Percentiles rank a stretch among this genome's conserved stretches.
phyloP scores from a whole-genome alignment of 768 basidiomycete species.

The Mycena sanguinolenta region DNA sequence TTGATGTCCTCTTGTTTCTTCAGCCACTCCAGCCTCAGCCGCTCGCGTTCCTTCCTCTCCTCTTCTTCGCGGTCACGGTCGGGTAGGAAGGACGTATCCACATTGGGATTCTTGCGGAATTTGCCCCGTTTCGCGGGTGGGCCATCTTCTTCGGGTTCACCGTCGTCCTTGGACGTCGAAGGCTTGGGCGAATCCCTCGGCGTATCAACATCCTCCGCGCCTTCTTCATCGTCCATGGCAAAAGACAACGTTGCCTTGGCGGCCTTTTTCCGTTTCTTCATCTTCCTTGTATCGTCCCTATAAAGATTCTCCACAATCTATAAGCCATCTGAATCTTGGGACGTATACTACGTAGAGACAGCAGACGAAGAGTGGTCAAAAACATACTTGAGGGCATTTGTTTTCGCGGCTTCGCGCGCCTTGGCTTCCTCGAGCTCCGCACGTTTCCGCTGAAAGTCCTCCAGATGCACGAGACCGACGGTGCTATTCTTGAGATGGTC shows the following conservation, averaged over 20 bases:
- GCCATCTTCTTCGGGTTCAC: conserved; percentile 57
- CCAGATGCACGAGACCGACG: conserved; percentile 90
- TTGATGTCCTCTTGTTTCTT: conserved; percentile 73
- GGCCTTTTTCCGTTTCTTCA: conserved; percentile 94
- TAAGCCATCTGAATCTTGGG: conserved; percentile 68
- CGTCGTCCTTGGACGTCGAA: conserved; percentile 51
- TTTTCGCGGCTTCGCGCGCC: conserved; percentile 88
- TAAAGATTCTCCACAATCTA: conserved; percentile 84
- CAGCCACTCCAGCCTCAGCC: conserved; percentile 93
- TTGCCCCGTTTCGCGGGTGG: conserved; percentile 78
- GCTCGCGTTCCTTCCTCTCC: conserved; percentile 90
- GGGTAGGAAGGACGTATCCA: conserved; percentile 98
- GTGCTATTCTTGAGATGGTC: conserved; percentile 92
- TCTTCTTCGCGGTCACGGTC: conserved; percentile 97
- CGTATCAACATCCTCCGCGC: conserved; percentile 55
- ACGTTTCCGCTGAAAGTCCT: conserved; percentile 91
- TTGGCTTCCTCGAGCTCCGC: conserved; percentile 94
- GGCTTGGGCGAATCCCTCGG: conserved; percentile 45
- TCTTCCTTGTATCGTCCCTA: conserved; percentile 88
- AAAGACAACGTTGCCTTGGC: conserved; percentile 93
- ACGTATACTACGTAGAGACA: conserved; percentile 27
- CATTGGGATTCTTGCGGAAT: conserved; percentile 94
- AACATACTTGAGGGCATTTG: conserved; percentile 90
- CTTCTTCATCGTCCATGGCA: conserved; percentile 87
- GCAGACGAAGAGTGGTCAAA: conserved; percentile 36